These are phyloP conservation scores for Ustilago esculenta DNA, from an alignment of 1,284 basidiomycete species.

Conservation along the genomic window DNA sequence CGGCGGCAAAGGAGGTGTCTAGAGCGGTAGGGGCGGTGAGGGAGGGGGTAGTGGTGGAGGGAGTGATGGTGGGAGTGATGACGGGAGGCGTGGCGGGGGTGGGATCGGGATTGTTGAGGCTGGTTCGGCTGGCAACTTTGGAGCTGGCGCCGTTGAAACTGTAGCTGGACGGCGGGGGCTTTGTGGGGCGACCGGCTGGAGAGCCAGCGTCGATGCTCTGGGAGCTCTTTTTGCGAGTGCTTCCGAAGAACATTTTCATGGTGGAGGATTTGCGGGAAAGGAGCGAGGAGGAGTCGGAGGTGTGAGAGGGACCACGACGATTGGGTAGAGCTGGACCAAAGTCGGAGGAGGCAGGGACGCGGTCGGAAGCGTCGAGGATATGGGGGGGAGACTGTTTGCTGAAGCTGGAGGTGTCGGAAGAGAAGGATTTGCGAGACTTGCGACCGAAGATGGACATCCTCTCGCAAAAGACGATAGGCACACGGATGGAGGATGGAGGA, in stretches of 20 bases:
- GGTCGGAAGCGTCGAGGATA: conserved; percentile 47
- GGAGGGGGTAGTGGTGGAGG: conserved; percentile 22
- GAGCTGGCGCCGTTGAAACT: conserved; percentile 16
- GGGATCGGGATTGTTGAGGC: conserved; percentile 15
- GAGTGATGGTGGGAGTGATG: conserved; percentile 26
- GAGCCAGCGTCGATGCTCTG: conserved; percentile 35
- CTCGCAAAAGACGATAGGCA: background rate
- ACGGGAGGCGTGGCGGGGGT: conserved; percentile 14
- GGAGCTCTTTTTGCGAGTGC: conserved; percentile 39
- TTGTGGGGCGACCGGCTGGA: conserved; percentile 2
- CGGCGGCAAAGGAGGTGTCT: conserved; percentile 16
- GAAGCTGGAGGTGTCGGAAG: conserved; percentile 25
- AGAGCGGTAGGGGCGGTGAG: conserved; percentile 20
- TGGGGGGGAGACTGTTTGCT: no score
- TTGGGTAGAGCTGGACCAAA: conserved; percentile 18
- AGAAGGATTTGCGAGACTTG: conserved; percentile 36
- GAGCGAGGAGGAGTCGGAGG: conserved; percentile 37
- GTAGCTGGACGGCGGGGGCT: conserved; percentile 7
- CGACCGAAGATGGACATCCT: conserved; percentile 44
- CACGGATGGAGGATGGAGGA: background rate
- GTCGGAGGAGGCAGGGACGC: conserved; percentile 35
- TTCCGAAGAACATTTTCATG: conserved; percentile 52
- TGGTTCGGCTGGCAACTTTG: conserved; percentile 26
- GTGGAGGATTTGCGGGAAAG: conserved; percentile 37
- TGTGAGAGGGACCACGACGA: conserved; percentile 19